Conservation (phyloP, 176 grass and related monocot genomes). For the Phyllostachys edulis region DNA sequence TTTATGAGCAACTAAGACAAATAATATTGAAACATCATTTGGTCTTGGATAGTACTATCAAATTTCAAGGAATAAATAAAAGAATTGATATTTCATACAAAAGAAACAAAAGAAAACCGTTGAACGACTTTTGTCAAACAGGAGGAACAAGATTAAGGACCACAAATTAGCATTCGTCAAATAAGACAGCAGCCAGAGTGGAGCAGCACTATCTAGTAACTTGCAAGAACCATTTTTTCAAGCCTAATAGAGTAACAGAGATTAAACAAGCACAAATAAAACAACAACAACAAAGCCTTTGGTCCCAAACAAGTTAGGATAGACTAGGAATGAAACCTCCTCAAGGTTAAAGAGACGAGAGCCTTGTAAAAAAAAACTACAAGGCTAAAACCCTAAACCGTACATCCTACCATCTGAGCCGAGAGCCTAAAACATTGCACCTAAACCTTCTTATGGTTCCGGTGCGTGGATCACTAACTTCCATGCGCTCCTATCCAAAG, state of each 20-base stretch:
- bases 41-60: neutral
- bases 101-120: neutral
- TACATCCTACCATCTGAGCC: too few species aligned
- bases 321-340: too few species aligned
- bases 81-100: neutral
- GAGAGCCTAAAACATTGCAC: too few species aligned
- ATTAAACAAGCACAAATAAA: neutral
- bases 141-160: neutral
- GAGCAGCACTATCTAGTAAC: neutral
- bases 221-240: neutral
- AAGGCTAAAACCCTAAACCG: too few species aligned
- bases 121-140: neutral
- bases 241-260: neutral
- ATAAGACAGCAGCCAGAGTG: neutral
- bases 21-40: neutral
- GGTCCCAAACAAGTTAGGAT: too few species aligned
- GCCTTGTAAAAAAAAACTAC: too few species aligned
- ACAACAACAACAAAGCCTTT: too few species aligned
- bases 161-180: neutral
- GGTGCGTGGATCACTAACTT: too few species aligned
- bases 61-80: neutral
- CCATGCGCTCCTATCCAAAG: too few species aligned
- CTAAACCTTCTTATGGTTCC: too few species aligned
- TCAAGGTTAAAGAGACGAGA: too few species aligned
- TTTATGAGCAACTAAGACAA: neutral